These are phyloP conservation scores for Jackrogersella multiformis DNA, from an alignment of 495 filamentous ascomycete genomes.

Conservation along the genomic window DNA sequence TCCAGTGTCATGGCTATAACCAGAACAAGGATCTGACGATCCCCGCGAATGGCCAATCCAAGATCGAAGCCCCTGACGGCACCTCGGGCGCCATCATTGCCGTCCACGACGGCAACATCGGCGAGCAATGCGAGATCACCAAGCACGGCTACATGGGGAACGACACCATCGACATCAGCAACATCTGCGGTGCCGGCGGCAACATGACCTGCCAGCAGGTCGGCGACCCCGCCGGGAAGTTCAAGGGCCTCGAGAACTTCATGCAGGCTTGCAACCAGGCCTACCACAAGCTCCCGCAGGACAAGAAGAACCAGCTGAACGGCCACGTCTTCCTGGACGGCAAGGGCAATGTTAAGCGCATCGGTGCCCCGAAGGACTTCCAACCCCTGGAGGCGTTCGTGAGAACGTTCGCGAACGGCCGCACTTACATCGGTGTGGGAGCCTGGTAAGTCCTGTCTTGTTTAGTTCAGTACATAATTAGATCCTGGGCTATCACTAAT, in stretches of 20 bases:
- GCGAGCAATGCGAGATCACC: constrained; percentile 56
- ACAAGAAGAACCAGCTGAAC: constrained; percentile 45
- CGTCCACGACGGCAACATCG: constrained; percentile 51
- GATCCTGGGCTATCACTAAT: constrained; percentile 27
- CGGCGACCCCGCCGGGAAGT: constrained; percentile 45
- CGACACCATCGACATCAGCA: constrained; percentile 54
- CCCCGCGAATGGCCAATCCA: constrained; percentile 34
- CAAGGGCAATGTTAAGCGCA: constrained; percentile 49
- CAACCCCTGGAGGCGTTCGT: constrained; percentile 50
- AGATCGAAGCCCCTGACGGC: constrained; percentile 46
- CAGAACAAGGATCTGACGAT: constrained; percentile 46
- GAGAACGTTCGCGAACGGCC: constrained; percentile 52
- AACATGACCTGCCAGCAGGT: constrained; percentile 56
- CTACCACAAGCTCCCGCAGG: constrained; percentile 44
- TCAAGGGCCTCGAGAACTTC: constrained; percentile 51
- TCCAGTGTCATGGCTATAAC: constrained; percentile 53
- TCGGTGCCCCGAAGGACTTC: constrained; percentile 50
- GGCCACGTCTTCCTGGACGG: constrained; percentile 46
- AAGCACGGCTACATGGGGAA: constrained; percentile 51
- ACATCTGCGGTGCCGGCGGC: constrained; percentile 54
- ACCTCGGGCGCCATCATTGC: constrained; percentile 52
- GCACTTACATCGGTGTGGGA: constrained; percentile 56
- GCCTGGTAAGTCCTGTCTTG: constrained; percentile 48
- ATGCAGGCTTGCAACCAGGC: constrained; percentile 52
- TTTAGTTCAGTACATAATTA: no score